Base-by-base conservation (phyloP, 2,329 filamentous ascomycete genomes). In the Alternaria atra region DNA sequence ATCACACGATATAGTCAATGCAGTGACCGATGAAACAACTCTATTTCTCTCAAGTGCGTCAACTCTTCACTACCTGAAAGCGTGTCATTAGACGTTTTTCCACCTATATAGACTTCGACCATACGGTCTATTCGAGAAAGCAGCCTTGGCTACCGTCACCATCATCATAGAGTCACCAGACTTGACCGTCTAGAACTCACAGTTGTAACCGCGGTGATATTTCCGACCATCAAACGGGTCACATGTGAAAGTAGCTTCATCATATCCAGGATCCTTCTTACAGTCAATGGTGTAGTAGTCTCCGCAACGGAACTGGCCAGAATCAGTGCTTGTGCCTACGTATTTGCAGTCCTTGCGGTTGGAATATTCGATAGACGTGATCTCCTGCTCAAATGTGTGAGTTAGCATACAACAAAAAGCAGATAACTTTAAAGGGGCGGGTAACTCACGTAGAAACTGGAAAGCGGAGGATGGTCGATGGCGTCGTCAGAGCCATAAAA, bases 271-370 rank as follows among this genome's bases (percentile, higher is more conserved):
- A 1, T 50, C 46, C 23, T 35, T 50, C 3, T 20, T 32, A n/a
- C 46, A 50, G 10, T 50, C 32, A 10, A 35, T 50, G 32, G 35
- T 37, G 20, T 35, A 35, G 30, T 50, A 20, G 34, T 37, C 46
- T 17, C 46, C 46, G 32, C 30, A 50, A 35, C 46, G 46, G 34
- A 50, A 35, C 20, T 50, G 46, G 7, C 46, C 46, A 37, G 46
- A 32, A 25, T 50, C 32, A 8, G 15, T 25, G 32, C 46, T 20
- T 6, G 7, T 50, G 20, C 30, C 46, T 25, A 35, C 17, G 32
- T 50, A 50, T 7, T 37, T 23, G 46, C 46, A 50, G 32, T 50
- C 46, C 23, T 50, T 9, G 12, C 6, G 25, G 15, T 50, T 15
- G 13, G 46, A 50, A 20, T 50, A 50, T 23, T 50, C 20, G 30